phyloP scores from a whole-genome alignment of 164 flowering plant genomes.

The Umbilicus rupestris region DNA sequence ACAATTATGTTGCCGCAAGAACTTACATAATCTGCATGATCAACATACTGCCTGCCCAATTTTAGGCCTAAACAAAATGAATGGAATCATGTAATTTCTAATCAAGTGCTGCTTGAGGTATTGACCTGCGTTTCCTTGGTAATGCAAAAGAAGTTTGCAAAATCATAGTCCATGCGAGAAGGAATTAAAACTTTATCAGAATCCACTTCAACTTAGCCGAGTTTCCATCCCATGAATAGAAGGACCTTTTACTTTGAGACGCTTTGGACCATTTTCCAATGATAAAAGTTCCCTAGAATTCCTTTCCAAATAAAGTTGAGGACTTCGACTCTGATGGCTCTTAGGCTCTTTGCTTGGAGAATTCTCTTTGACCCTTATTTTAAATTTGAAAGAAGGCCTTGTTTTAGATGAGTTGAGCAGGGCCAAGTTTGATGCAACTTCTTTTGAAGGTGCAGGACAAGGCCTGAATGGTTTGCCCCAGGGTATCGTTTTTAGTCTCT shows the following conservation, averaged over 20 bases:
- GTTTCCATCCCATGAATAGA: slow-evolving; percentile 8
- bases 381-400: slow-evolving; percentile 29
- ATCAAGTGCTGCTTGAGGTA: neutral
- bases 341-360: slow-evolving; percentile 24
- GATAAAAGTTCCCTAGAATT: slow-evolving; percentile 27
- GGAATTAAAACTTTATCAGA: neutral
- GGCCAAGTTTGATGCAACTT: slow-evolving; percentile 15
- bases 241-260: slow-evolving; percentile 64
- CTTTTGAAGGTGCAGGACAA: slow-evolving; percentile 10
- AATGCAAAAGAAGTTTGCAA: neutral
- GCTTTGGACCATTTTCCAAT: slow-evolving; percentile 49
- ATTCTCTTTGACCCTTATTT: slow-evolving; percentile 24
- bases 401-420: slow-evolving; percentile 28
- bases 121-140: neutral
- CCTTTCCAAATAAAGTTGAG: slow-evolving; percentile 21
- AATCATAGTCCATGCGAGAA: neutral
- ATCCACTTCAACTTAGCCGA: neutral
- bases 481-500: neutral
- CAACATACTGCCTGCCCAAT: neutral
- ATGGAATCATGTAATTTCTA: neutral
- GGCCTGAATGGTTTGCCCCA: neutral
- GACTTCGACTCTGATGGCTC: slow-evolving; percentile 21
- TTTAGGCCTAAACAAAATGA: neutral
- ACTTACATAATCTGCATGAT: neutral
- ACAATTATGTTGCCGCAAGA: neutral